These are phyloP conservation scores for Polytolypa hystricis DNA, from an alignment of 2,329 filamentous ascomycete species.

Conservation along the genomic window DNA sequence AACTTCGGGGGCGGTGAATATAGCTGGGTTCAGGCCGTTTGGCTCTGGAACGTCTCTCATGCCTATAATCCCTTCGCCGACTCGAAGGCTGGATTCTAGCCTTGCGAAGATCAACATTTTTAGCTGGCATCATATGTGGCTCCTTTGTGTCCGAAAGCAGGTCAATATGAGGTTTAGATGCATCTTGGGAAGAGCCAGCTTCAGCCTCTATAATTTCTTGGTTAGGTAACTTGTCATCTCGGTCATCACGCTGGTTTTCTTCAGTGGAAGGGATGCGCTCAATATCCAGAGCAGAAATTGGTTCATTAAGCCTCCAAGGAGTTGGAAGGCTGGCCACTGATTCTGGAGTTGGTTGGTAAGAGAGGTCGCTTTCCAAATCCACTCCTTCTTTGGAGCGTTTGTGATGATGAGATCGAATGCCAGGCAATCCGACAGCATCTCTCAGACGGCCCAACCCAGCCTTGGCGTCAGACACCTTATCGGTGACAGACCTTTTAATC, in stretches of 20 bases:
- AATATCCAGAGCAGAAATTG: no score
- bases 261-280: no score
- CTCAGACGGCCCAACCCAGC: constrained; percentile 77
- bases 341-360: constrained; percentile 19
- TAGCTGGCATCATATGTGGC: no score
- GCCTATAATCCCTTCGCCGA: neutral
- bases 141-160: no score
- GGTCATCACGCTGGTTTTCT: no score
- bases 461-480: constrained; percentile 66
- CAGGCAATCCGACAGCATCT: constrained; percentile 57
- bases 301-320: no score
- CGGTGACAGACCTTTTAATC: constrained; percentile 69
- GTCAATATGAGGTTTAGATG: no score
- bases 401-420: constrained; percentile 30
- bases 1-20: constrained; percentile 30
- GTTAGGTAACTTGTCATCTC: no score
- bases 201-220: no score
- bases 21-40: neutral
- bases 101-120: no score
- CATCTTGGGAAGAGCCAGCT: no score
- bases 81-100: no score
- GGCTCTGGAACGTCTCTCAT: neutral
- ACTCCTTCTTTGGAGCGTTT: constrained; percentile 26
- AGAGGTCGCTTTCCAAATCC: constrained; percentile 21
- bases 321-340: constrained; percentile 17